Percentiles rank a stretch among this genome's conserved stretches.
Conservation (phyloP, 768 basidiomycete species). For the Lyophyllum atratum region DNA sequence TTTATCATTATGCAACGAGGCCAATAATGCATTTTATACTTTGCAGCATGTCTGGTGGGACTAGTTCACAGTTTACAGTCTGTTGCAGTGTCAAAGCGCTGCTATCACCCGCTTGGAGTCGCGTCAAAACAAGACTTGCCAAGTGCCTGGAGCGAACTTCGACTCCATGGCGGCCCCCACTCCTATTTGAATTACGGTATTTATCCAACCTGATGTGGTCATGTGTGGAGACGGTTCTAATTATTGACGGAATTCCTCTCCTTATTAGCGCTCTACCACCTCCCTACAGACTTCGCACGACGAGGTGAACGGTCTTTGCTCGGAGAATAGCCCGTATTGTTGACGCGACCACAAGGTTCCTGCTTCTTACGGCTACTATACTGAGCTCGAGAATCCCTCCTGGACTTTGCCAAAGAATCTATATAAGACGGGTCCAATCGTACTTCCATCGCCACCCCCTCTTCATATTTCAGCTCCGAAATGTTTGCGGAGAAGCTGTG, state of each 20-base stretch:
- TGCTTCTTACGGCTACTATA: constrained; percentile 1
- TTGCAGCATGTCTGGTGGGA: too few relatives aligned
- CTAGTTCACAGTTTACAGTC: too few relatives aligned
- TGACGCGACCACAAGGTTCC: constrained; percentile 7
- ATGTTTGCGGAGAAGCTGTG: constrained; percentile 24
- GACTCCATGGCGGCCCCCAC: not conserved
- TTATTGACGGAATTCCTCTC: constrained; percentile 14
- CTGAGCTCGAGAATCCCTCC: not conserved
- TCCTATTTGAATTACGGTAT: not conserved
- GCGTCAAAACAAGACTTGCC: not conserved
- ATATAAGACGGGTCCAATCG: not conserved
- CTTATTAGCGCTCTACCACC: constrained; percentile 11
- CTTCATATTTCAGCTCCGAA: not conserved
- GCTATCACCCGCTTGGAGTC: too few relatives aligned
- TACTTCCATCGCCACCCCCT: not conserved
- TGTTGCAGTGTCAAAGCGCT: too few relatives aligned
- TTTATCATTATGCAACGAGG: too few relatives aligned
- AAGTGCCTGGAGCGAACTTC: not conserved
- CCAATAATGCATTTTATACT: too few relatives aligned
- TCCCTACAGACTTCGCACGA: not conserved
- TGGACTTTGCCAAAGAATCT: not conserved
- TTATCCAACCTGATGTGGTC: constrained; percentile 2
- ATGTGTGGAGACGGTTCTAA: constrained; percentile 15
- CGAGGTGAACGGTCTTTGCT: constrained; percentile 15
- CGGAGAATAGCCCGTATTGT: constrained; percentile 12